phyloP scores from a whole-genome alignment of 2,329 filamentous ascomycete species.

The Fusarium sp. region DNA sequence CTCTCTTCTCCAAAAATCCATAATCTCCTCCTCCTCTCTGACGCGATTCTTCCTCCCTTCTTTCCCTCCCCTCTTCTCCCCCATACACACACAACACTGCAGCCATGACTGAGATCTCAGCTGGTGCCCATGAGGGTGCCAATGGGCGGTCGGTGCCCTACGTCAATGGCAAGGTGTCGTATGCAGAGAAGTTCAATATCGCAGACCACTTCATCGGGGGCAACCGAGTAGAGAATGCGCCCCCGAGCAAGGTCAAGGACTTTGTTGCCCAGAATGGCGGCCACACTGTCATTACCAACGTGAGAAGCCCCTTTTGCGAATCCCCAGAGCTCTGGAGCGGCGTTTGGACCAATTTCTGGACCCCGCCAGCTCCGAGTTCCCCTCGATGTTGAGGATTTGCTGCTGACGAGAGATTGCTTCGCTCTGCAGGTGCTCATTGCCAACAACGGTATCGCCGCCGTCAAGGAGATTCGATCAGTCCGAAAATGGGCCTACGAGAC shows the following conservation, averaged over 20 bases:
- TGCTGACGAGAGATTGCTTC: slow-evolving; percentile 31
- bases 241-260: slow-evolving; percentile 92
- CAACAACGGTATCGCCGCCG: slow-evolving; percentile 99
- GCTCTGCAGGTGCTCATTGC: slow-evolving; percentile 88
- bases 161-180: slow-evolving; percentile 74
- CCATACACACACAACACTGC: slow-evolving; percentile 47
- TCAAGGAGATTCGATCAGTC: slow-evolving; percentile 99
- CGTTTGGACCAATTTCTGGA: slow-evolving; percentile 9
- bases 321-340: not conserved
- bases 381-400: not conserved
- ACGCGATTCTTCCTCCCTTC: slow-evolving; percentile 10
- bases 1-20: slow-evolving; percentile 35
- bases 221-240: slow-evolving; percentile 86
- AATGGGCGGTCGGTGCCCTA: slow-evolving; percentile 67
- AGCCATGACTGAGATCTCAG: slow-evolving; percentile 67
- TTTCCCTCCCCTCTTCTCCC: slow-evolving; percentile 27
- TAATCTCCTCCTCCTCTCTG: slow-evolving; percentile 26
- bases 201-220: slow-evolving; percentile 97
- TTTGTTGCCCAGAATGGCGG: slow-evolving; percentile 92
- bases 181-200: slow-evolving; percentile 85
- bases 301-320: slow-evolving; percentile 64
- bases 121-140: slow-evolving; percentile 57
- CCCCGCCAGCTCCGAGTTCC: slow-evolving; percentile 22
- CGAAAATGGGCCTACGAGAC: slow-evolving; percentile 99
- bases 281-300: slow-evolving; percentile 98